phyloP scores from a whole-genome alignment of 371 early-diverging fungal genomes.

The Mortierella sp. region DNA sequence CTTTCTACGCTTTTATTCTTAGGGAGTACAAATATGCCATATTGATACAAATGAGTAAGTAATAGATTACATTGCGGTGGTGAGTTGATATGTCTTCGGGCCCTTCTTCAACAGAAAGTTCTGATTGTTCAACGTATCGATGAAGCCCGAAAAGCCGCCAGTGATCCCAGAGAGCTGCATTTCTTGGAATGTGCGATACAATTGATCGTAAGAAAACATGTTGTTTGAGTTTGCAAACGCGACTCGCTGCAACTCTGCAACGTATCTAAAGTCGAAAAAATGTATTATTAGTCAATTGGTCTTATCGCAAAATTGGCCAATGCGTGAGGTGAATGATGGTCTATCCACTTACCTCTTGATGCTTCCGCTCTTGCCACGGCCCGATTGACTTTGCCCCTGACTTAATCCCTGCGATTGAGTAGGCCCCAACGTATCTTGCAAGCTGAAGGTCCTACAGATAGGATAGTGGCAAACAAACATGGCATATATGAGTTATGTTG shows the following conservation, averaged over 20 bases:
- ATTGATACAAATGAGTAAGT: not conserved
- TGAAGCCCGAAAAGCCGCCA: slow-evolving; percentile 66
- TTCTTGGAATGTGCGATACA: slow-evolving; percentile 61
- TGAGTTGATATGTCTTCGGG: slow-evolving; percentile 63
- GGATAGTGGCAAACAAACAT: not conserved
- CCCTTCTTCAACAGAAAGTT: slow-evolving; percentile 70
- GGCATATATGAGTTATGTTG: not conserved
- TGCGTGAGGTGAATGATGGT: not conserved
- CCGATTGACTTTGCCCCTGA: slow-evolving; percentile 33
- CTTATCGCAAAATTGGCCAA: not conserved
- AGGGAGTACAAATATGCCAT: not conserved
- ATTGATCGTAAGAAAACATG: slow-evolving; percentile 67
- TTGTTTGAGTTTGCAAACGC: slow-evolving; percentile 66
- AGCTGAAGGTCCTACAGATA: slow-evolving; percentile 48
- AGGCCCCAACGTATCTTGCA: slow-evolving; percentile 39
- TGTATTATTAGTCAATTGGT: not conserved
- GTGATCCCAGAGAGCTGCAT: slow-evolving; percentile 60
- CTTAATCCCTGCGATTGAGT: not conserved
- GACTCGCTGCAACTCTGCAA: slow-evolving; percentile 65
- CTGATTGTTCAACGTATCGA: slow-evolving; percentile 78
- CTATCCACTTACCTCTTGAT: slow-evolving; percentile 20
- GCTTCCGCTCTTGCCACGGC: slow-evolving; percentile 39
- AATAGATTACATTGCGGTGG: slow-evolving; percentile 29
- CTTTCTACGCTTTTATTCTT: too few species aligned
- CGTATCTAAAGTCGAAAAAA: slow-evolving; percentile 57